Evolutionary conservation across 441 rosid species (phyloP).

Genomic region (Cnidoscolus chayamansa): DNA sequence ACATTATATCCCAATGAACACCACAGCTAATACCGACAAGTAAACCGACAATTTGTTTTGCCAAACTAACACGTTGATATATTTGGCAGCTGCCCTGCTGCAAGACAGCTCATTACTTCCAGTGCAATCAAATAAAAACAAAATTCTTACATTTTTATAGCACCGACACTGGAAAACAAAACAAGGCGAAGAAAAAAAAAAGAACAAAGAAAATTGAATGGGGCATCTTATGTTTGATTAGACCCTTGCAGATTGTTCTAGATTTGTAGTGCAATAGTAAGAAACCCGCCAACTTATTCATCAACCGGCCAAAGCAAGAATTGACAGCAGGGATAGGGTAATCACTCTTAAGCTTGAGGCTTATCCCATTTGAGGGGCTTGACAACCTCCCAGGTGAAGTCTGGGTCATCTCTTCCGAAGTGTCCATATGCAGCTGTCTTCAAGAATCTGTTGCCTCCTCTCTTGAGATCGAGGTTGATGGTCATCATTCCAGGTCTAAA

Average conservation of each 20-base stretch:
- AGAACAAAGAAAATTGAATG: slow-evolving; percentile 23
- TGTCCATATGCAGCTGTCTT: slow-evolving; percentile 47
- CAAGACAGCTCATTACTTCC: slow-evolving; percentile 15
- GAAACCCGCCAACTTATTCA: slow-evolving; percentile 31
- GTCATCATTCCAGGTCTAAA: slow-evolving; percentile 47
- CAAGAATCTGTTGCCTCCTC: slow-evolving; percentile 47
- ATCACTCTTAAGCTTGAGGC: slow-evolving; percentile 28
- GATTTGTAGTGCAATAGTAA: slow-evolving; percentile 23
- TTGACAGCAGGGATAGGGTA: slow-evolving; percentile 14
- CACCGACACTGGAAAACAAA: slow-evolving; percentile 20
- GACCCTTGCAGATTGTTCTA: slow-evolving; percentile 4
- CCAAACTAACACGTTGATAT: slow-evolving; percentile 12
- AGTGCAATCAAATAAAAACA: slow-evolving; percentile 25
- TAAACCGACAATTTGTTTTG: not conserved
- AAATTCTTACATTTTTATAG: slow-evolving; percentile 26
- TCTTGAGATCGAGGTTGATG: slow-evolving; percentile 45
- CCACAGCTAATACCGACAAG: not conserved
- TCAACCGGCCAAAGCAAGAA: slow-evolving; percentile 26
- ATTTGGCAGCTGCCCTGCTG: slow-evolving; percentile 19
- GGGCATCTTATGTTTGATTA: slow-evolving; percentile 25
- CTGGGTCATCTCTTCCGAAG: slow-evolving; percentile 42
- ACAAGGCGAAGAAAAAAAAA: not conserved
- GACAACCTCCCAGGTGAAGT: slow-evolving; percentile 46
- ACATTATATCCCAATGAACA: not conserved
- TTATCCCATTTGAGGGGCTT: slow-evolving; percentile 45